Percentiles rank a stretch among this genome's conserved stretches.
These are phyloP conservation scores for Vigna radiata DNA, from an alignment of 306 rosid species.

Conservation along the genomic window DNA sequence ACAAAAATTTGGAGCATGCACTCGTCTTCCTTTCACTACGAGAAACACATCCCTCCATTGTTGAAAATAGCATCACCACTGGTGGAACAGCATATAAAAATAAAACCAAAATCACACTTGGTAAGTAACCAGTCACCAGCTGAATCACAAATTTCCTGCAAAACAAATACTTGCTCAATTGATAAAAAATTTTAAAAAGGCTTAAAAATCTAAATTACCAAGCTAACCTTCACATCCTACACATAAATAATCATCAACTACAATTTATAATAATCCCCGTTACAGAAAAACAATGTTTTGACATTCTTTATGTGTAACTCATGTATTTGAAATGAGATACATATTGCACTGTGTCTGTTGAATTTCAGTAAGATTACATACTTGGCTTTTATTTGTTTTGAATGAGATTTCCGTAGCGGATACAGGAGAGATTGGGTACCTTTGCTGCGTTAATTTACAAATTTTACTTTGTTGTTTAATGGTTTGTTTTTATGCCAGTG, in stretches of 20 bases:
- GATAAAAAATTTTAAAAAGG: background rate
- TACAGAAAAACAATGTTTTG: background rate
- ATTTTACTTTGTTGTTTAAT: background rate
- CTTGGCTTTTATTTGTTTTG: no score
- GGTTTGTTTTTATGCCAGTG: conserved; percentile 21
- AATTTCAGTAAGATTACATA: conserved; percentile 2
- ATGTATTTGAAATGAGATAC: conserved; percentile 8
- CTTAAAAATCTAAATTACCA: conserved; percentile 2
- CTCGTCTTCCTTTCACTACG: conserved; percentile 90
- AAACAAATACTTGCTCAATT: conserved; percentile 34
- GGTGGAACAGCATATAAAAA: conserved; percentile 77
- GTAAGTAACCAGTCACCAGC: conserved; percentile 91
- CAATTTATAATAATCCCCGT: conserved; percentile 6
- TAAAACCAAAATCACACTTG: conserved; percentile 84
- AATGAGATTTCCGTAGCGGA: background rate
- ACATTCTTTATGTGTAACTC: background rate
- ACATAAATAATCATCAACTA: background rate
- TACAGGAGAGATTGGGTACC: background rate
- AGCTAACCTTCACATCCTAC: conserved; percentile 13
- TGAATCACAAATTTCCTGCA: conserved; percentile 70
- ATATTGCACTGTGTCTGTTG: background rate
- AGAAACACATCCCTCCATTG: conserved; percentile 83
- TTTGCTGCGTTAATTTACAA: background rate
- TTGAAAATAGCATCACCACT: conserved; percentile 76
- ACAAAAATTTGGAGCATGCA: conserved; percentile 87